Conservation (phyloP, 805 yeast genomes). For the Lachancea nothofagi region DNA sequence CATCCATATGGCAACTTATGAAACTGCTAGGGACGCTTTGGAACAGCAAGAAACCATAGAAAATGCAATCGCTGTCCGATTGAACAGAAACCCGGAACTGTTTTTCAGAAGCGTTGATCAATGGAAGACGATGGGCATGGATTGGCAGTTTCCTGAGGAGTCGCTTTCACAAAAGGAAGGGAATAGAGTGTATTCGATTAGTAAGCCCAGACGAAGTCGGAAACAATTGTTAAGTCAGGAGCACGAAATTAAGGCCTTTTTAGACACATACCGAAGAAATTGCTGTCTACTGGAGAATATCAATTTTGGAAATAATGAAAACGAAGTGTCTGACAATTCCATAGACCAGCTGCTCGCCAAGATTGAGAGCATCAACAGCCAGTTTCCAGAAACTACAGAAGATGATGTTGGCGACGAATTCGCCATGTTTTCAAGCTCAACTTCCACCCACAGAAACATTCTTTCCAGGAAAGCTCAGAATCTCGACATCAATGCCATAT, state of each 20-base stretch:
- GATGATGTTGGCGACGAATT: constrained; percentile 29
- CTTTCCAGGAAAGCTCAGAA: constrained; percentile 48
- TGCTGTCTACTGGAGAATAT: not conserved
- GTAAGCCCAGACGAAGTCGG: constrained; percentile 38
- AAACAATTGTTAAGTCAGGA: constrained; percentile 54
- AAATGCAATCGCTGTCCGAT: constrained; percentile 54
- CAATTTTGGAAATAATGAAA: constrained; percentile 15
- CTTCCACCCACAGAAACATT: constrained; percentile 21
- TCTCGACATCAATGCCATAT: constrained; percentile 44
- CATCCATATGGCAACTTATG: constrained; percentile 19
- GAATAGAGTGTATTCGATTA: constrained; percentile 30
- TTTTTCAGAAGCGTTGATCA: constrained; percentile 32
- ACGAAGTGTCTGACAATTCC: constrained; percentile 37
- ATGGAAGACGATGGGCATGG: constrained; percentile 5
- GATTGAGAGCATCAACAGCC: not conserved
- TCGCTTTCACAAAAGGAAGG: constrained; percentile 13
- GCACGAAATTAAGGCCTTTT: constrained; percentile 57
- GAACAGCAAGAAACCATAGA: constrained; percentile 75
- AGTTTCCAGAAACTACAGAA: constrained; percentile 19
- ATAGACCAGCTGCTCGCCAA: constrained; percentile 29
- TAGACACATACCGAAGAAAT: constrained; percentile 39
- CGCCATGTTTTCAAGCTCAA: constrained; percentile 24
- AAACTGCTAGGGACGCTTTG: constrained; percentile 35
- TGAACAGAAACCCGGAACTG: constrained; percentile 55
- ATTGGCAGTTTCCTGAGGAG: constrained; percentile 21